Evolutionary conservation across 805 yeast species (phyloP), one percentile per base, ranked within the genome.

Genomic region (Barnettozyma wickerhamii): DNA sequence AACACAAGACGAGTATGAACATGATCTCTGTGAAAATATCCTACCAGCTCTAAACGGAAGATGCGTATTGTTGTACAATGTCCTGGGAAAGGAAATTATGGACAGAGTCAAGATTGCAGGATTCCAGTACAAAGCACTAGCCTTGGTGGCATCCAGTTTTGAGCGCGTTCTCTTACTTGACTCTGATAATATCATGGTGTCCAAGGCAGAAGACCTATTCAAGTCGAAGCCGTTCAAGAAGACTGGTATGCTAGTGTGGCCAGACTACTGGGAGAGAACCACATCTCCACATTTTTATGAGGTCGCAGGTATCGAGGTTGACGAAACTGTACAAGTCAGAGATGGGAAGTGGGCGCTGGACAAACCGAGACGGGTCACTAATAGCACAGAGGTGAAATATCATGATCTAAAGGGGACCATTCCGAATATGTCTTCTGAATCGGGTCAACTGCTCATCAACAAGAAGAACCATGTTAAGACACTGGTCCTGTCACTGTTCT

Each of bases 241-340:
- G 10, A 60, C 65, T 45, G 75, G 79, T 43, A 60, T 75, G 58
- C 59, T 79, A 20, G 54, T 76, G 13, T 86, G 93, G 90, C 91
- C 93, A 2, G 95, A 86, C 59, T 85, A 77, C 59, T 86, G 95
- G 95, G 74, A 79, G 55, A 71, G 95, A 47, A 76, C 88, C 4
- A 83, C 88, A 3, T 74, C 82, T 3, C 93, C 95, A 3, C 61
- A 62, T 30, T 81, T 71, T 50, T 86, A 81, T 58, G 74, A 76
- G 18, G 75, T 86, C 45, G 84, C 84, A 0, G 82, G 77, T 7
- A 63, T 76, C 10, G 44, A 59, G 35, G 59, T 76, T 1, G 71
- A 74, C 23, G 52, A 48, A 28, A 60, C 51, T 55, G 72, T 21
- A 5, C 37, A 34, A 26, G 30, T 34, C 13, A 21, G 33, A 30